Evolutionary conservation across 345 rosid genomes (phyloP), one percentile per base, ranked within the genome.

Genomic region (Salix udensis): DNA sequence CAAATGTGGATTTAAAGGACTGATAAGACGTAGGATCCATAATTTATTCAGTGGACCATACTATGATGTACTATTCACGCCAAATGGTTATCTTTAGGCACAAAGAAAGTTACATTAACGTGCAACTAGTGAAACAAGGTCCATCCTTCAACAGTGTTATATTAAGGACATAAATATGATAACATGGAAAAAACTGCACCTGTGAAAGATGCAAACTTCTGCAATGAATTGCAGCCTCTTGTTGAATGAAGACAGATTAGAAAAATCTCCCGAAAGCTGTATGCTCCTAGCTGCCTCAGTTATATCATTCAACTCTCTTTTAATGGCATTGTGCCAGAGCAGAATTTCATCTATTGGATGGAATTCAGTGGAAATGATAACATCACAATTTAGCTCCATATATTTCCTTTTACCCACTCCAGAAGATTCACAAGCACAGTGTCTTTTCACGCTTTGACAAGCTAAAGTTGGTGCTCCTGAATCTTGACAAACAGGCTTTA

Each of bases 281-380:
- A 88, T 87, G 77, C 77, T 84, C 81, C 83, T 82, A 44, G 91
- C 89, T 21, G 88, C 86, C 71, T 82, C 85, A 24, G 84, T 85
- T 77, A 88, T 86, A 77, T 88, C 89, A 69, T 48, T 82, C 77
- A 88, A 55, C 80, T 88, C 91, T 52, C 76, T 73, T 84, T 83
- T 80, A 70, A 88, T 88, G 40, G 89, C 89, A 82, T 83, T 87
- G 81, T 88, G 91, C 91, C 91, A 88, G 68, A 88, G 80, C 83
- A 88, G 78, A 67, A 88, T 88, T 73, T 86, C 89, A 79, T 88
- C 86, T 16, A 88, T 85, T 44, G 91, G 91, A 78, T 83, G 81
- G 37, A 79, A 80, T 58, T 65, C 11, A 62, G 78, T 78, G 16
- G 88, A 82, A 76, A 65, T 44, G 30, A 71, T 53, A 62, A 36